A percentile compares a stretch with the other conserved stretches of the same genome.
Evolutionary conservation across 2,329 filamentous ascomycete genomes (phyloP).

Genomic region (Aspergillus sp.): DNA sequence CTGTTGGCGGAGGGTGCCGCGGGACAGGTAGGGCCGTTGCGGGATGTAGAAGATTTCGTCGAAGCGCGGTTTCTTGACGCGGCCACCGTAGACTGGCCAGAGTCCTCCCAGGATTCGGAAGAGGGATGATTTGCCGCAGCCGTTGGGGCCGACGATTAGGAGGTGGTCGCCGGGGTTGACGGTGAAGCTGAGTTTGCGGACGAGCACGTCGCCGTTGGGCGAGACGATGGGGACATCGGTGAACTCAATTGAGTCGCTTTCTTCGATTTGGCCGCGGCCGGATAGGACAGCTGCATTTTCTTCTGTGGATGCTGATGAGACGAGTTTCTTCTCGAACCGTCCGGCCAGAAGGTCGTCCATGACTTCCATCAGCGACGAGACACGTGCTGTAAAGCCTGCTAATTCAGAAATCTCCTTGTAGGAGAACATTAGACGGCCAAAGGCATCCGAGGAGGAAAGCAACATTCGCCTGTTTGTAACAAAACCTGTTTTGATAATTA

Average conservation of each 20-base stretch:
- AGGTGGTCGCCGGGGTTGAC: constrained; percentile 86
- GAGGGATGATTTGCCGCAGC: constrained; percentile 92
- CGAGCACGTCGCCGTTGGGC: constrained; percentile 90
- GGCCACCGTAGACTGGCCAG: constrained; percentile 97
- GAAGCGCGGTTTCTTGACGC: constrained; percentile 85
- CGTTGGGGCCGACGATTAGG: constrained; percentile 93
- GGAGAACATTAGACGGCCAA: constrained; percentile 94
- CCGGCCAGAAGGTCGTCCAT: constrained; percentile 91
- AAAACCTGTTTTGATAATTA: constrained; percentile 56
- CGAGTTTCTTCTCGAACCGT: constrained; percentile 93
- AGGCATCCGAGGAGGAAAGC: constrained; percentile 89
- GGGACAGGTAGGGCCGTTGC: constrained; percentile 88
- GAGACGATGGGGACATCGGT: constrained; percentile 91
- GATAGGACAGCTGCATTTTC: constrained; percentile 80
- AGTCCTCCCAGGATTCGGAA: constrained; percentile 95
- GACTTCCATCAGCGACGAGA: constrained; percentile 84
- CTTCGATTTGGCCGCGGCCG: constrained; percentile 76
- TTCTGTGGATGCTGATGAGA: constrained; percentile 80
- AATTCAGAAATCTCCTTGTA: constrained; percentile 97
- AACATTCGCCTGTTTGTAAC: constrained; percentile 93
- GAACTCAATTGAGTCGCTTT: constrained; percentile 83
- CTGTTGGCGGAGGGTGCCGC: constrained; percentile 90
- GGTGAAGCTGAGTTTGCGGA: constrained; percentile 80
- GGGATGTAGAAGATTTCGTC: constrained; percentile 98
- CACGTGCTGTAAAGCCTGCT: constrained; percentile 90